phyloP scores from a whole-genome alignment of 1,284 basidiomycete species.

The Agroathelia rolfsii region DNA sequence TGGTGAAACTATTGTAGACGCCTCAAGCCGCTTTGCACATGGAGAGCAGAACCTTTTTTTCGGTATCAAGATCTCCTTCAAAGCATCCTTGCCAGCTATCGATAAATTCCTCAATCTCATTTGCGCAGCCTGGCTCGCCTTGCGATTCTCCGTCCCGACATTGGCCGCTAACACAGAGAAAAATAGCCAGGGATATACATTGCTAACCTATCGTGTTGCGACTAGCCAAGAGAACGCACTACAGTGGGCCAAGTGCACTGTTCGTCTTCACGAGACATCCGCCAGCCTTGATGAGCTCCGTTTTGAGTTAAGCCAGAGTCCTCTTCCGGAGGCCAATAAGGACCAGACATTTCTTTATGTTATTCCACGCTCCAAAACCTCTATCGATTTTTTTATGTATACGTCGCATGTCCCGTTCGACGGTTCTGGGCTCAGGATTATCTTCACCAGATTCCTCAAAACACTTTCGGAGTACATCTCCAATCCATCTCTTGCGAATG shows the following conservation, averaged over 20 bases:
- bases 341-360: slow-evolving; percentile 14
- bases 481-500: slow-evolving; percentile 3
- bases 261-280: slow-evolving; percentile 6
- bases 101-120: slow-evolving; percentile 1
- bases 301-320: slow-evolving; percentile 7
- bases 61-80: slow-evolving; percentile 6
- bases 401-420: slow-evolving; percentile 14
- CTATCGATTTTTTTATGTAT: slow-evolving; percentile 10
- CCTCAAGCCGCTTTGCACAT: slow-evolving; percentile 3
- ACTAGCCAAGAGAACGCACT: slow-evolving; percentile 4
- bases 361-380: slow-evolving; percentile 8
- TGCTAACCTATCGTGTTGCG: slow-evolving; percentile 9
- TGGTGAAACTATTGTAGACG: slow-evolving; percentile 8
- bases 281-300: slow-evolving; percentile 11
- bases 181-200: slow-evolving; percentile 1
- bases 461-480: slow-evolving; percentile 8
- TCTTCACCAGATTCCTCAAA: slow-evolving; percentile 8
- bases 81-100: slow-evolving; percentile 1
- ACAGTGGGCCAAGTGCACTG: slow-evolving; percentile 11
- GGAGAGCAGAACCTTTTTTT: slow-evolving; percentile 11
- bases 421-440: slow-evolving; percentile 11
- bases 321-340: slow-evolving; percentile 9
- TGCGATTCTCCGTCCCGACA: slow-evolving; percentile 11
- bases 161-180: slow-evolving; percentile 9
- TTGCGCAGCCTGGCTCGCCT: slow-evolving; percentile 10